Evolutionary conservation across 2,329 filamentous ascomycete genomes (phyloP).

Genomic region (Ceratocystis alfenasii): DNA sequence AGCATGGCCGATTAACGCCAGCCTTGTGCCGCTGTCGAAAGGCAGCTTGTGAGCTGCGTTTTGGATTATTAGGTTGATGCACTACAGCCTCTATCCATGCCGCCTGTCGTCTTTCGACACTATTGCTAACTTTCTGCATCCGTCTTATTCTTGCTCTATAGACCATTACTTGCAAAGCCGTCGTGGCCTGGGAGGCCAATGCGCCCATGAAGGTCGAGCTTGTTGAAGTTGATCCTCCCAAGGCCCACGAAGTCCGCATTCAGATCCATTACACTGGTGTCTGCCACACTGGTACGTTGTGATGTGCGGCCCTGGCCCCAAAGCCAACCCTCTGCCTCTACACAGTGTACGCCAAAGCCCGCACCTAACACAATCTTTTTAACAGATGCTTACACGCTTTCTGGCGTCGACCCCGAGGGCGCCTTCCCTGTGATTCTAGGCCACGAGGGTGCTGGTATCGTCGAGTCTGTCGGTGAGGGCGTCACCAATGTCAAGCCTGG

Average conservation of each 20-base stretch:
- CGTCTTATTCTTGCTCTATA: conserved; percentile 30
- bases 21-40: not conserved
- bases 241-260: conserved; percentile 90
- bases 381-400: conserved; percentile 81
- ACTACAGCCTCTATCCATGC: too few species aligned
- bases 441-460: conserved; percentile 82
- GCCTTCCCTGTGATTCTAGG: conserved; percentile 81
- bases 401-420: conserved; percentile 93
- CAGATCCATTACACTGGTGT: conserved; percentile 96
- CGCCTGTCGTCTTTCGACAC: not conserved
- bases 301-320: not conserved
- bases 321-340: not conserved
- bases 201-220: conserved; percentile 83
- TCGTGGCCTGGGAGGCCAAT: conserved; percentile 92
- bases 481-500: conserved; percentile 90
- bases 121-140: not conserved
- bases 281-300: conserved; percentile 73
- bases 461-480: conserved; percentile 87
- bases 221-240: conserved; percentile 79
- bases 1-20: not conserved
- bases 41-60: too few species aligned
- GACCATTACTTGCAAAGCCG: conserved; percentile 95
- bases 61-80: too few species aligned
- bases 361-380: not conserved
- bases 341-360: not conserved